Conservation (phyloP, 257 asterid species). For the Mentha longifolia region DNA sequence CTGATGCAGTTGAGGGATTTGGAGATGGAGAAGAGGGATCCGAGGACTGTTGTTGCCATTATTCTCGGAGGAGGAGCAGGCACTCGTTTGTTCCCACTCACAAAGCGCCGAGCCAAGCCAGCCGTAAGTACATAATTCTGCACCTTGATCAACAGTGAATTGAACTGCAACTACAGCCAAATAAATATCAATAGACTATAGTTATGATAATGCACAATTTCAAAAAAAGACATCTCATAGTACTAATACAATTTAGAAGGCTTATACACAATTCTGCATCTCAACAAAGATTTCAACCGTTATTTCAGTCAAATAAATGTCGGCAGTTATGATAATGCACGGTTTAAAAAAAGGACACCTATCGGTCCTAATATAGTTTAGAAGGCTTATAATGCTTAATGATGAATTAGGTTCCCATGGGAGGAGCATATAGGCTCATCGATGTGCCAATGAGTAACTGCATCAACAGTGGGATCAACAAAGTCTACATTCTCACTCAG, state of each 20-base stretch:
- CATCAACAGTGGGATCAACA: conserved; percentile 94
- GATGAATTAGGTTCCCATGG: conserved; percentile 81
- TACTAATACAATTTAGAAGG: background rate
- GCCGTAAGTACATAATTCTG: conserved; percentile 61
- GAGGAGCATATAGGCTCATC: conserved; percentile 95
- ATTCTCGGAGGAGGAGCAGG: conserved; percentile 99
- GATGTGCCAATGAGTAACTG: conserved; percentile 99
- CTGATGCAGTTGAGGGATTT: conserved; percentile 63
- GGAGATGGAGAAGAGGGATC: conserved; percentile 71
- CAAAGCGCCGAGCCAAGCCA: conserved; percentile 95
- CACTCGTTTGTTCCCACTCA: conserved; percentile 94
- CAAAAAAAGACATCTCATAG: background rate
- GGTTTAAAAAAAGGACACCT: background rate
- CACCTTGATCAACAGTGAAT: background rate
- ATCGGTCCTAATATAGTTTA: background rate
- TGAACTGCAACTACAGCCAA: background rate
- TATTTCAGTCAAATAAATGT: background rate
- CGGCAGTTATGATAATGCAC: background rate
- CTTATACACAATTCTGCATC: conserved; percentile 17
- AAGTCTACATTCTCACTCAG: conserved; percentile 94
- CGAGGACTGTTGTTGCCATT: conserved; percentile 83
- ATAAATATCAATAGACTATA: background rate
- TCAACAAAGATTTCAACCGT: background rate
- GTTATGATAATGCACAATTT: background rate
- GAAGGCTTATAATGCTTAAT: background rate